Conservation (phyloP, 768 basidiomycete genomes). For the Albatrellus ellisii region DNA sequence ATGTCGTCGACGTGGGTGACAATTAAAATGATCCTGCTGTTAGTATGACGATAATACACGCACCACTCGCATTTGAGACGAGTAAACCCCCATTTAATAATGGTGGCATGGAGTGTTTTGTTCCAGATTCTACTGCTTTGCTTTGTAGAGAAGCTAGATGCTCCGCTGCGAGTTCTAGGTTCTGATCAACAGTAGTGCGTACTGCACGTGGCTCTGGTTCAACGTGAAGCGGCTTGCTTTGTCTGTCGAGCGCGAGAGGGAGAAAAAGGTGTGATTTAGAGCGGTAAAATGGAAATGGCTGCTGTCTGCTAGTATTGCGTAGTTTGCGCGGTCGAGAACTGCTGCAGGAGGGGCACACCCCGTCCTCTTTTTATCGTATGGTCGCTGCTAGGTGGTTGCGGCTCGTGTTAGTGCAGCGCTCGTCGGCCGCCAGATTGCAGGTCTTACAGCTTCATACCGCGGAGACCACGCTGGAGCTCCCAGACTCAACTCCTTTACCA, state of each 20-base stretch:
- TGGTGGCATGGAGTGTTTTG: slow-evolving; percentile 10
- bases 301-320: too few species aligned
- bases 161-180: slow-evolving; percentile 13
- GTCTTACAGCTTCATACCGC: not conserved
- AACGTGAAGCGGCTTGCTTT: too few species aligned
- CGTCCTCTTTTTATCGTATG: not conserved
- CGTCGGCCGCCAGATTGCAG: not conserved
- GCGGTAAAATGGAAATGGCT: too few species aligned
- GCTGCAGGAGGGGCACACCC: too few species aligned
- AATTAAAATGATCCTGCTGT: slow-evolving; percentile 1
- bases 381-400: slow-evolving; percentile 10
- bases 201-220: too few species aligned
- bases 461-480: not conserved
- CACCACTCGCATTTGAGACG: slow-evolving; percentile 1
- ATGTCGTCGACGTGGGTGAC: slow-evolving; percentile 18
- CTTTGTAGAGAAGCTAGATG: slow-evolving; percentile 29
- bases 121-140: slow-evolving; percentile 25
- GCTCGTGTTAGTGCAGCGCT: not conserved
- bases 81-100: not conserved
- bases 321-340: too few species aligned
- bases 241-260: too few species aligned
- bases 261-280: too few species aligned
- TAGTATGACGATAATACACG: not conserved
- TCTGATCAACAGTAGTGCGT: too few species aligned
- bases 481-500: not conserved